Conservation (phyloP, 192 early-diverging fungal genomes). For the Neocallimastix lanati region DNA sequence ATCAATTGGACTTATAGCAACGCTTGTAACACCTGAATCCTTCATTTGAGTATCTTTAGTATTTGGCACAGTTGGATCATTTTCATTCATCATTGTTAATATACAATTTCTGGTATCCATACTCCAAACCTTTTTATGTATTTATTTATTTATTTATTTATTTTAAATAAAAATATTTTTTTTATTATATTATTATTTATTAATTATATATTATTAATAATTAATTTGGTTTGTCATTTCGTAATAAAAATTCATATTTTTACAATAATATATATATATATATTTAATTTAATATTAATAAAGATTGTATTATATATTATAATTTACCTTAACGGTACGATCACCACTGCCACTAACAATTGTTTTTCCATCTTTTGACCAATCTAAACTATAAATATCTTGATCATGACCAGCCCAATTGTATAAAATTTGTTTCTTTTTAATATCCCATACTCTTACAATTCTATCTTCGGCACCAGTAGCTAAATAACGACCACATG, state of each 20-base stretch:
- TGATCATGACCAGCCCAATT: constrained; percentile 73
- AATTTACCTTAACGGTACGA: constrained; percentile 37
- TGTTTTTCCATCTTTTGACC: constrained; percentile 68
- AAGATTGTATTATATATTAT: no score
- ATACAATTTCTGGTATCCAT: constrained; percentile 55
- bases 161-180: no score
- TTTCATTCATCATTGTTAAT: constrained; percentile 57
- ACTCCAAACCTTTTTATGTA: constrained; percentile 80
- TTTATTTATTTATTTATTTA: no score
- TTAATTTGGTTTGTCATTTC: no score
- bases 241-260: no score
- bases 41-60: constrained; percentile 26
- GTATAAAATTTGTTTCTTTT: constrained; percentile 5
- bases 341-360: constrained; percentile 81
- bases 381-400: constrained; percentile 94
- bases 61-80: constrained; percentile 12
- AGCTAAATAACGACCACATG: constrained; percentile 72
- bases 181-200: no score
- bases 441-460: constrained; percentile 57
- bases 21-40: constrained; percentile 84
- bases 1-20: constrained; percentile 72
- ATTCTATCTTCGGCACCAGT: constrained; percentile 93
- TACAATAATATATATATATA: no score
- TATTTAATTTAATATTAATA: no score
- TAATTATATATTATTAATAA: no score